Evolutionary conservation across 1,139 yeast genomes (phyloP), one percentile per base, ranked within the genome.

Genomic region (Geotrichum carabidarum): DNA sequence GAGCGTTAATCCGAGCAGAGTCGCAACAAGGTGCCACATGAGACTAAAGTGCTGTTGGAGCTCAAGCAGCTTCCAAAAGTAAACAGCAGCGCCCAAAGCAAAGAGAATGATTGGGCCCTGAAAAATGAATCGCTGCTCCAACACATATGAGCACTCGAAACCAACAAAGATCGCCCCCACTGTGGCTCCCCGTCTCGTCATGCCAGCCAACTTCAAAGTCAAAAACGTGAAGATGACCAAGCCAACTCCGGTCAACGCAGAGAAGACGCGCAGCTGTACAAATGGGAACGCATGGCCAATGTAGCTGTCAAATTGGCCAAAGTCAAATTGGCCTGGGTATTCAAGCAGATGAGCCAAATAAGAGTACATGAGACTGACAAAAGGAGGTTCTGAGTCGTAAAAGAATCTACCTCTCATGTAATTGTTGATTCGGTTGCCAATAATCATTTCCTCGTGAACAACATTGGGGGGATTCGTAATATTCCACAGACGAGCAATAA

Each of bases 381-480:
- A 69, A 1, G 91, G 90, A 0, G 91, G 90, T 54, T 83, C 80
- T 1, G 77, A 74, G 59, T 80, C 86, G 15, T 82, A 65, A 63
- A 80, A 83, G 60, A 80, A 82, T 48, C 71, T 71, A 2, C 85
- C 84, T 6, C 67, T 66, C 54, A 72, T 65, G 68, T 84, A 85
- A 34, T 74, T 70, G 57, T 77, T 76, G 57, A 86, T 76, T 63
- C 77, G 76, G 2, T 77, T 76, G 1, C 85, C 82, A 41, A 78
- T 74, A 58, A 78, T 80, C 7, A 74, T 74, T 64, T 84, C 90
- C 63, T 81, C 86, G 62, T 77, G 79, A 6, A 83, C 80, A 17
- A 81, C 79, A 15, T 54, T 54, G 14, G 65, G 60, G 6, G 68
- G 68, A 48, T 57, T 58, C 27, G 57, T 53, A 9, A 62, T 55